phyloP scores from a whole-genome alignment of 2,329 filamentous ascomycete species.

The Ceratocystis huliohia region DNA sequence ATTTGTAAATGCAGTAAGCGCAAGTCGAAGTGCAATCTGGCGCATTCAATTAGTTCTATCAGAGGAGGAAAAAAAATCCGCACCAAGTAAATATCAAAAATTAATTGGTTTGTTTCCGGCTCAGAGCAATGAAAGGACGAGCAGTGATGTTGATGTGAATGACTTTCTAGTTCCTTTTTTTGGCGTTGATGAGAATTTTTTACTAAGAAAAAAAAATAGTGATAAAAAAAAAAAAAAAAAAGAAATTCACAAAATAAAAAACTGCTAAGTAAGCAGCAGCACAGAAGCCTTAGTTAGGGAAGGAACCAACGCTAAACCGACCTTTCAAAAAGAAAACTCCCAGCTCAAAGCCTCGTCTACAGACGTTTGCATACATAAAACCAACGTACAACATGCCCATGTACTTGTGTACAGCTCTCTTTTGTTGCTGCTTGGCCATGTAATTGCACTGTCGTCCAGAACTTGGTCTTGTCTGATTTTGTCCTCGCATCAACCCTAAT shows the following conservation, averaged over 20 bases:
- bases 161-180: not conserved
- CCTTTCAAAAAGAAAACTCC: not conserved
- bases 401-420: too few relatives aligned
- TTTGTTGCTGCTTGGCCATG: too few relatives aligned
- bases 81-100: not conserved
- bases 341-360: too few relatives aligned
- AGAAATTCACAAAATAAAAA: slow-evolving; percentile 7
- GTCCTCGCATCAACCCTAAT: not conserved
- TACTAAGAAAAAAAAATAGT: not conserved
- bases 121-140: too few relatives aligned
- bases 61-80: not conserved
- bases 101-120: not conserved
- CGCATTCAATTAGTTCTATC: not conserved
- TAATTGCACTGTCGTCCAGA: too few relatives aligned
- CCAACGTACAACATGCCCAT: too few relatives aligned
- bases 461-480: too few relatives aligned
- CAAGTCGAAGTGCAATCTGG: not conserved
- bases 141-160: not conserved
- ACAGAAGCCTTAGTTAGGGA: not conserved
- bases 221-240: not conserved
- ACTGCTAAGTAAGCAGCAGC: not conserved
- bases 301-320: too few relatives aligned
- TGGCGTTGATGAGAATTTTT: not conserved
- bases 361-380: too few relatives aligned
- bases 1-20: not conserved